Base-by-base conservation (phyloP, 768 basidiomycete species). In the Hericium alpestre region DNA sequence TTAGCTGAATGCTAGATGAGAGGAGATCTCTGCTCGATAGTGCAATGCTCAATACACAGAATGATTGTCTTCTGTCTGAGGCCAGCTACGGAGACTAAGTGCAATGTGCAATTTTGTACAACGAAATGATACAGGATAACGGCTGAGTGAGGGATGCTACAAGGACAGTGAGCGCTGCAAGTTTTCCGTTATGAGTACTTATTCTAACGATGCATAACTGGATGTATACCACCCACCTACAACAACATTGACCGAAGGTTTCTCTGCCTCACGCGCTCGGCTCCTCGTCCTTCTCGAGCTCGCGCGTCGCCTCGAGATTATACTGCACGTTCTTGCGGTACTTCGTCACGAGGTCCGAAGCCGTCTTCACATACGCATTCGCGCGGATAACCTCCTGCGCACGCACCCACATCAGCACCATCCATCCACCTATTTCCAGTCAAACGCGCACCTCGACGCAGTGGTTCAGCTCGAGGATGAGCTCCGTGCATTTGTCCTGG, bases 281-380 rank as follows among this genome's bases (percentile, higher is more conserved):
- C n/a, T 51, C 50, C 50, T 51, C 50, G 16, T n/a, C 43, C 8
- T n/a, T 46, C 43, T 46, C 16, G 43, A 46, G 49, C 18, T 40
- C 74, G 60, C 74, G 79, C 51, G 82, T 87, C 48, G 86, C 86
- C 64, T 90, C 86, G 57, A 96, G 69, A 67, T 94, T 95, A 68
- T 93, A 95, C 67, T 88, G 85, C 54, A 93, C 93, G 71, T 97
- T 97, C 72, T 91, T 85, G 61, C 87, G 78, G 69, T 97, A 96
- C 68, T 92, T 93, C 40, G 82, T 82, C 38, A 88, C 80, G 16
- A 97, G 75, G 67, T 92, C 85, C 2, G 93, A 86, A 0, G 93
- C 87, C 40, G 82, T 84, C 65, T 86, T 84, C 47, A 93, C 82
- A 37, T 82, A 81, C 0, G 81, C 76, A 59, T 93, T 90, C 7